phyloP scores from a whole-genome alignment of 202 grass and related monocot species.

The Carex sylvatica region DNA sequence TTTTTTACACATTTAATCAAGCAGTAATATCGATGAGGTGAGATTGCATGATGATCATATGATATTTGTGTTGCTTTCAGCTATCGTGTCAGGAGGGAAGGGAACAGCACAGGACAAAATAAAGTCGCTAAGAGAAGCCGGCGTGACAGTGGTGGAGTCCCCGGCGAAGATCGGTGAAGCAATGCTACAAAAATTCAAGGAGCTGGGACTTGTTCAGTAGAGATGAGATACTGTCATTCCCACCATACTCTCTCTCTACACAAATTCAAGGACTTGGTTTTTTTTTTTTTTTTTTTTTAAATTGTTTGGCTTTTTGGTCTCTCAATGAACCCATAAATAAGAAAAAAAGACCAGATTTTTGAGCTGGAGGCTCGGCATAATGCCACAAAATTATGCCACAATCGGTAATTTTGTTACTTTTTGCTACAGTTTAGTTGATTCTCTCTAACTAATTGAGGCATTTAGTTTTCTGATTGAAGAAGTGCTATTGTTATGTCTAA shows the following conservation, averaged over 20 bases:
- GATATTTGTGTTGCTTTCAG: conserved; percentile 36
- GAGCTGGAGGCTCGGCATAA: conserved; percentile 11
- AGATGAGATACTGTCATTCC: conserved; percentile 10
- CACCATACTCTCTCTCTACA: not conserved
- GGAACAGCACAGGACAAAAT: conserved; percentile 91
- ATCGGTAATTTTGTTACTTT: conserved; percentile 17
- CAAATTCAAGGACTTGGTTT: not conserved
- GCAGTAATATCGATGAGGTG: not conserved
- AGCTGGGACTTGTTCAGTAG: conserved; percentile 79
- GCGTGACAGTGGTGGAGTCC: conserved; percentile 78
- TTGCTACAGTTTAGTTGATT: conserved; percentile 7
- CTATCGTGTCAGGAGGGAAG: conserved; percentile 87
- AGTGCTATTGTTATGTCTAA: too few relatives aligned
- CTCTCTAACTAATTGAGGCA: conserved; percentile 1
- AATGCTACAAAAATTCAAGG: conserved; percentile 86
- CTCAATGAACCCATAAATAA: conserved; percentile 22
- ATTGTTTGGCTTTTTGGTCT: not conserved
- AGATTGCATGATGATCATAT: not conserved
- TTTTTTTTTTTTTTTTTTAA: not conserved
- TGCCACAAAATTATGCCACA: conserved; percentile 14
- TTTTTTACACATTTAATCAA: conserved; percentile 13
- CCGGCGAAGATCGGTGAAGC: conserved; percentile 83
- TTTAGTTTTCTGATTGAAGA: too few relatives aligned
- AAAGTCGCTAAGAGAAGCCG: conserved; percentile 68
- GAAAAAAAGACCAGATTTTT: conserved; percentile 16